Percentiles rank a stretch among this genome's conserved stretches.
These are phyloP conservation scores for Annulohypoxylon bovei DNA, from an alignment of 495 filamentous ascomycete genomes.

Conservation along the genomic window DNA sequence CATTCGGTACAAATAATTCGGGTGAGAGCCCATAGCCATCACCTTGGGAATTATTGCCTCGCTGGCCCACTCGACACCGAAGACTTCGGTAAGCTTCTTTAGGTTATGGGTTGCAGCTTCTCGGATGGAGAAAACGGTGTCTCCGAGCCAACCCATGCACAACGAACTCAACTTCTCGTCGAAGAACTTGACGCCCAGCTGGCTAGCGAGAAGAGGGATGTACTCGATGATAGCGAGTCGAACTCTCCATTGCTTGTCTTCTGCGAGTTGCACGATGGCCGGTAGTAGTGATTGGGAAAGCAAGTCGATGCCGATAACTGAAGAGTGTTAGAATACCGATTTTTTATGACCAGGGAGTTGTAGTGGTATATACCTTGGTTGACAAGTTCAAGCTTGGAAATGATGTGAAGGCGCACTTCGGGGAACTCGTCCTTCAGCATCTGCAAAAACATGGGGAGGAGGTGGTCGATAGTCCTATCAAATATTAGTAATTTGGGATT, in stretches of 20 bases:
- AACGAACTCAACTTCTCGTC: conserved; percentile 94
- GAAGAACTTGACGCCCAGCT: conserved; percentile 97
- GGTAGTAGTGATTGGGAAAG: conserved; percentile 96
- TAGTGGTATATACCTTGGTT: conserved; percentile 77
- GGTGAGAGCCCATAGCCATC: conserved; percentile 96
- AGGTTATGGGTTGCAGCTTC: conserved; percentile 97
- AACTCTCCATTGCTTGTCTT: conserved; percentile 99
- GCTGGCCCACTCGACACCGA: conserved; percentile 97
- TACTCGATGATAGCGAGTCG: conserved; percentile 98
- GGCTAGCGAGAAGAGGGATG: conserved; percentile 94
- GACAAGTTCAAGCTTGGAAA: conserved; percentile 96
- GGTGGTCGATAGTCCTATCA: conserved; percentile 87
- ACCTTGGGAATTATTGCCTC: conserved; percentile 98
- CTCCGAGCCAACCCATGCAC: conserved; percentile 99
- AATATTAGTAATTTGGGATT: conserved; percentile 17
- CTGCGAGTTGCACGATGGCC: conserved; percentile 96
- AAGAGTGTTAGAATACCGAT: conserved; percentile 31
- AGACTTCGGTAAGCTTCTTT: conserved; percentile 97
- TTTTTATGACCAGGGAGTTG: not conserved
- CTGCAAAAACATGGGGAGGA: conserved; percentile 97
- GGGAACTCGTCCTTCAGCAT: conserved; percentile 99
- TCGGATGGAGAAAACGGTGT: conserved; percentile 97
- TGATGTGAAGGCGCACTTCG: conserved; percentile 96
- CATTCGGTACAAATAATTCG: conserved; percentile 99
- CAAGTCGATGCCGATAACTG: conserved; percentile 96